These are phyloP conservation scores for Metrosideros polymorpha DNA, from an alignment of 441 rosid genomes.

Conservation along the genomic window DNA sequence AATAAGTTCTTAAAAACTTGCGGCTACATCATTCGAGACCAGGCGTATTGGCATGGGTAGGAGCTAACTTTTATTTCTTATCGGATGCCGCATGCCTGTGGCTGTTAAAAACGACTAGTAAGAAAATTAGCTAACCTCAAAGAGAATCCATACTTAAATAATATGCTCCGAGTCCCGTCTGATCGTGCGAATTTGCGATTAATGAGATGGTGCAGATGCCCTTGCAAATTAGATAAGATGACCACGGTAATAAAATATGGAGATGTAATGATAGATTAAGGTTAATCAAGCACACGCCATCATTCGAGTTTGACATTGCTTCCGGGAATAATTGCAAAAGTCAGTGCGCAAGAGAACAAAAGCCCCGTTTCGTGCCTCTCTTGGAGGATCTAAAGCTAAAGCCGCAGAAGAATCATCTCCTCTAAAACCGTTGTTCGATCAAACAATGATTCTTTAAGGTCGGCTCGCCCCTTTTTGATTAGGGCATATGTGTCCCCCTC, in stretches of 20 bases:
- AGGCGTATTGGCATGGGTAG: too few relatives aligned
- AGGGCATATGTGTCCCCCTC: background rate
- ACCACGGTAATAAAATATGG: background rate
- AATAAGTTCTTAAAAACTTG: background rate
- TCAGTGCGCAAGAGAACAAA: background rate
- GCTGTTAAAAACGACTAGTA: background rate
- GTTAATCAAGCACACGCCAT: background rate
- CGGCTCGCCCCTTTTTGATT: background rate
- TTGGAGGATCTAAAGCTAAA: background rate
- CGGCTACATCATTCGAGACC: accelerated
- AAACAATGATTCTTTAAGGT: background rate
- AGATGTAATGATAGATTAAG: background rate
- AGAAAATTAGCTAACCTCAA: background rate
- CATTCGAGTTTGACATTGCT: background rate
- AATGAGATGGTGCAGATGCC: accelerated
- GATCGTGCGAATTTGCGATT: background rate
- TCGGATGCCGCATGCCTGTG: background rate
- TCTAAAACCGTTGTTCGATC: background rate
- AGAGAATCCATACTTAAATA: background rate
- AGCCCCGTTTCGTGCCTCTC: background rate
- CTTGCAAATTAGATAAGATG: background rate
- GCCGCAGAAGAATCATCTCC: background rate
- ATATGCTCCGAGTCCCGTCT: background rate
- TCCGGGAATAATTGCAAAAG: background rate
- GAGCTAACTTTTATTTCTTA: background rate